phyloP scores from a whole-genome alignment of 2,329 filamentous ascomycete species.

The Elsinoe batatas region DNA sequence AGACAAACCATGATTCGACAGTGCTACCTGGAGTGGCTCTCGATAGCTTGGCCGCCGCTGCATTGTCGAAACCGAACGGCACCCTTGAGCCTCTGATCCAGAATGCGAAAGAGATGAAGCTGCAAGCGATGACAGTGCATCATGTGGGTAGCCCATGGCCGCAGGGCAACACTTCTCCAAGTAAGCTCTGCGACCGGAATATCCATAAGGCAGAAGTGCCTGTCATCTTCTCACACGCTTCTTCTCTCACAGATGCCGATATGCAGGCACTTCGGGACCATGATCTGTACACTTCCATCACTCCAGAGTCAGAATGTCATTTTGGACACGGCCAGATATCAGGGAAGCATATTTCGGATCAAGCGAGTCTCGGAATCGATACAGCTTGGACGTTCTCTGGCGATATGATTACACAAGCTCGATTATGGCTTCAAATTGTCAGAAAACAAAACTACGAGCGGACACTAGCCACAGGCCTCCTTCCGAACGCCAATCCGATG shows the following conservation, averaged over 20 bases:
- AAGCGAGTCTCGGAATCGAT: constrained; percentile 45
- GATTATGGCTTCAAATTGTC: constrained; percentile 8
- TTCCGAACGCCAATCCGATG: constrained; percentile 44
- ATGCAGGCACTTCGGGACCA: constrained; percentile 36
- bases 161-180: constrained; percentile 4
- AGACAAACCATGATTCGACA: neutral
- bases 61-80: no score
- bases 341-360: constrained; percentile 39
- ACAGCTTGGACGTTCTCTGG: constrained; percentile 45
- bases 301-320: constrained; percentile 50
- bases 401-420: constrained; percentile 24
- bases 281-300: constrained; percentile 48
- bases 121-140: constrained; percentile 34
- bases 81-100: neutral
- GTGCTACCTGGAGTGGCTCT: neutral
- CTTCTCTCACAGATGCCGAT: constrained; percentile 34
- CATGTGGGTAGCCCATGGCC: constrained; percentile 20
- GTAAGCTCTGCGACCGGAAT: constrained; percentile 14
- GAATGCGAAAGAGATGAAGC: neutral
- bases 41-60: neutral
- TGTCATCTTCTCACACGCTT: constrained; percentile 45
- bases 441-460: neutral
- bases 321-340: constrained; percentile 44
- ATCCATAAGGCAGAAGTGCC: constrained; percentile 38
- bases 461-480: constrained; percentile 29